Evolutionary conservation across 2,329 filamentous ascomycete species (phyloP), one percentile per base, ranked within the genome.

Genomic region (Fusarium sp.): DNA sequence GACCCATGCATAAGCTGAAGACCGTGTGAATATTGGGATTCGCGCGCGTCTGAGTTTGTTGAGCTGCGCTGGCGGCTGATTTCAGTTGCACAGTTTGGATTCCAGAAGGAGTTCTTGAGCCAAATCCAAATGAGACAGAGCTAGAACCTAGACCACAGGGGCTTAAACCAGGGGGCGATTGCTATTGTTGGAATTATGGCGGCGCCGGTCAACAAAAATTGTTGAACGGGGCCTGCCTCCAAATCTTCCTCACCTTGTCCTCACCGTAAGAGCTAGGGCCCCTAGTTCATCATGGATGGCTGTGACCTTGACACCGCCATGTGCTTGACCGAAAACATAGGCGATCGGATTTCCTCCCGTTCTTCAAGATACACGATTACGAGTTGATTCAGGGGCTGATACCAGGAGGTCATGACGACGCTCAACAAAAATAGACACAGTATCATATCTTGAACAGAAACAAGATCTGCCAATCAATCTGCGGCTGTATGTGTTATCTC

Each of bases 171-270:
- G 39, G 47, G 56, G 56, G 50, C 44, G 20, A 66, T 66, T 77
- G 59, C 65, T 75, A 74, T 77, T 76, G 68, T 75, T 75, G 75
- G 69, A 77, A 64, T 60, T 58, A 66, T 58, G 61, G 56, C 50
- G 60, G 52, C 22, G 57, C 62, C 14, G 26, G 61, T 48, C 50
- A 59, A 57, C 61, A 54, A 60, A 73, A 73, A 66, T 42, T 75
- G 75, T 77, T 77, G 75, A 77, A 76, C 71, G 55, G 54, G 62
- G 54, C 47, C 47, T 57, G 30, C 36, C 48, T 67, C 51, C 58
- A 57, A 55, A 58, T 44, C 68, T 72, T 63, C 48, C 70, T 74
- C 72, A 74, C 72, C 72, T 74, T 70, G 68, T 54, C 38, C 68
- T 74, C 72, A 75, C 72, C 72, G 72, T 62, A 61, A 48, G 36